Evolutionary conservation across 179 eudicot species (phyloP), one percentile per base, ranked within the genome.

Genomic region (Corrigiola litoralis): DNA sequence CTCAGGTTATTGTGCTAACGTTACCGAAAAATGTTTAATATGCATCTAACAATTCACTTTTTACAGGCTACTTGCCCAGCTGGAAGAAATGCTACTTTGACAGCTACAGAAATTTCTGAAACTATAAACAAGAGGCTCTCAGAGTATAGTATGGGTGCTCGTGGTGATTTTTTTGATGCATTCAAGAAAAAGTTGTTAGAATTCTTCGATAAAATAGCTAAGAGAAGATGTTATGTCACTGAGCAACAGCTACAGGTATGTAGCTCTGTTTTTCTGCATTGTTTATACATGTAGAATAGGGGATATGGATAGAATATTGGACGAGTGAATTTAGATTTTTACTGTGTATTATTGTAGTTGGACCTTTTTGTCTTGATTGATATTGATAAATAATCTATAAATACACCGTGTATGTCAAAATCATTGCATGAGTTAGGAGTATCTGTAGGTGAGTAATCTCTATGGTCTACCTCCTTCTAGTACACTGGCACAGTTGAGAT

Each of bases 31-130:
- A 1, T 38, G 21, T 13, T 9, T 25, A 60, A 46, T 2, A 29
- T 65, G 58, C 28, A 41, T 63, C 34, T 62, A 36, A 46, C 17
- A n/a, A 47, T 34, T 61, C 34, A 48, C 32, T 14, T 69, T 61
- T 65, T 44, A 53, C 85, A 95, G 99, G 97, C 97, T 60, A 90
- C 95, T 51, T 94, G 96, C 55, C 96, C 95, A 63, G 79, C 91
- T 77, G 75, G 78, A 63, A 77, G 73, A 28, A 65, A 77, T 61
- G 57, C 70, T 58, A 66, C 75, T 55, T 71, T 88, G 60, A 74
- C 86, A 66, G 63, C 75, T 66, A 69, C 75, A 55, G 95, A 86
- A 57, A 81, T 84, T 28, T n/a, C 56, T 25, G 48, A 83, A 53
- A 61, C 41, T 53, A 61, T 84, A 60, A 55, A 77, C 24, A 76